Evolutionary conservation across 257 asterid species (phyloP).

Genomic region (Anisodus acutangulus): DNA sequence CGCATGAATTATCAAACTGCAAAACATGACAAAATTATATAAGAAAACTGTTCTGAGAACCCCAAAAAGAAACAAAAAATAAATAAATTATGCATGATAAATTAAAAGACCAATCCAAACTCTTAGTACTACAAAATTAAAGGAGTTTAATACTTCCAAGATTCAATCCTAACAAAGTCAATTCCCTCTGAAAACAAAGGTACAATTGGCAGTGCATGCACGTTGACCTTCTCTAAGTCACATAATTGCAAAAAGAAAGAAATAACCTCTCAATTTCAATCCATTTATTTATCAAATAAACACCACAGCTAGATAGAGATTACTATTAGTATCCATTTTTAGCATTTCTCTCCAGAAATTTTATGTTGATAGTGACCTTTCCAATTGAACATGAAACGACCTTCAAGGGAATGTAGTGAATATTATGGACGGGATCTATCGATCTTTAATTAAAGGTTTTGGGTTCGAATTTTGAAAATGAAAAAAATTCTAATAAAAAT

Average conservation of each 20-base stretch:
- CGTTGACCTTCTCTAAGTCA: not conserved
- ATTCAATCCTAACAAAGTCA: conserved; percentile 5
- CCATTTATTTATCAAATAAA: not conserved
- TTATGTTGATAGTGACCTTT: not conserved
- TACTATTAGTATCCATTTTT: not conserved
- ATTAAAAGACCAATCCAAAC: not conserved
- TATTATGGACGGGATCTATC: too few relatives aligned
- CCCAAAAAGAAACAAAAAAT: not conserved
- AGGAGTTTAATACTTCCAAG: conserved; percentile 20
- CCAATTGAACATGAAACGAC: not conserved
- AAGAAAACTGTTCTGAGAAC: not conserved
- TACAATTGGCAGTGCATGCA: conserved; percentile 16
- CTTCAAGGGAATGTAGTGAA: too few relatives aligned
- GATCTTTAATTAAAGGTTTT: too few relatives aligned
- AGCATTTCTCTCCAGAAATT: conserved; percentile 5
- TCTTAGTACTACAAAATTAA: conserved; percentile 20
- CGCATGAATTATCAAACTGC: conserved; percentile 12
- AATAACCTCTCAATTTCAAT: not conserved
- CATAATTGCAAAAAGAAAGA: not conserved
- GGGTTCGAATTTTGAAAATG: too few relatives aligned
- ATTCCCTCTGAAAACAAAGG: conserved; percentile 1
- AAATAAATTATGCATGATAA: not conserved
- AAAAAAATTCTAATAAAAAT: too few relatives aligned
- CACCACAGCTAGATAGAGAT: conserved; percentile 1
- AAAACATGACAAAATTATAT: conserved; percentile 1